phyloP scores from a whole-genome alignment of 208 protist species.

The Acanthamoeba lenticulata region DNA sequence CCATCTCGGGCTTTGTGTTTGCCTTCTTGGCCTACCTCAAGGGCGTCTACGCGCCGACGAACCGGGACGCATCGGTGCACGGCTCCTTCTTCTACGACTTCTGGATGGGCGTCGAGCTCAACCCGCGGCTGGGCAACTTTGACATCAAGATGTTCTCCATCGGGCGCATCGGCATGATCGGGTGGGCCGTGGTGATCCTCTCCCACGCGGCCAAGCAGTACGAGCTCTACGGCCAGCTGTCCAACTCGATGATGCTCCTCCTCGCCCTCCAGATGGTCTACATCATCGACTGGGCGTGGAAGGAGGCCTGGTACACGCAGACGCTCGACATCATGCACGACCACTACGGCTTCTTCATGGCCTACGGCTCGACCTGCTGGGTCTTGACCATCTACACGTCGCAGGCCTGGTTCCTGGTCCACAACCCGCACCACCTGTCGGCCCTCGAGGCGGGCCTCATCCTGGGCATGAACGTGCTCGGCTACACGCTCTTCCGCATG shows the following conservation, averaged over 20 bases:
- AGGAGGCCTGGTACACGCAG: conserved; percentile 91
- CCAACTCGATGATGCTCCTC: conserved; percentile 91
- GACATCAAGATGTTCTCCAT: conserved; percentile 98
- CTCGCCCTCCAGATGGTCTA: conserved; percentile 92
- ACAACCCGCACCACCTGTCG: conserved; percentile 68
- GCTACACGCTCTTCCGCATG: conserved; percentile 85
- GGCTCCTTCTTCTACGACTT: conserved; percentile 94
- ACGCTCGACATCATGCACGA: conserved; percentile 97
- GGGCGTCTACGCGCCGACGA: conserved; percentile 33
- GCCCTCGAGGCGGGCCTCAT: conserved; percentile 35
- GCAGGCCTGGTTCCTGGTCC: conserved; percentile 92
- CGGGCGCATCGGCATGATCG: conserved; percentile 95
- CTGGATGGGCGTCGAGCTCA: conserved; percentile 95
- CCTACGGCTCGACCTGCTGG: conserved; percentile 95
- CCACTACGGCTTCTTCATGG: conserved; percentile 96
- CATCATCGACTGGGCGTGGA: conserved; percentile 91
- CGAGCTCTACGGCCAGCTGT: conserved; percentile 86
- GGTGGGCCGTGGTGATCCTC: conserved; percentile 95
- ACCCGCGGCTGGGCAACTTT: conserved; percentile 92
- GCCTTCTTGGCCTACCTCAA: conserved; percentile 75
- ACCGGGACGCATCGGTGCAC: conserved; percentile 27
- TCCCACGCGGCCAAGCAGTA: conserved; percentile 90
- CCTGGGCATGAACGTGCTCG: conserved; percentile 63
- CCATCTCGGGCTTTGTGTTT: conserved; percentile 72
- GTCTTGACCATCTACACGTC: conserved; percentile 96